These are phyloP conservation scores for Penicillium sp. DNA, from an alignment of 2,329 filamentous ascomycete genomes.

Conservation along the genomic window DNA sequence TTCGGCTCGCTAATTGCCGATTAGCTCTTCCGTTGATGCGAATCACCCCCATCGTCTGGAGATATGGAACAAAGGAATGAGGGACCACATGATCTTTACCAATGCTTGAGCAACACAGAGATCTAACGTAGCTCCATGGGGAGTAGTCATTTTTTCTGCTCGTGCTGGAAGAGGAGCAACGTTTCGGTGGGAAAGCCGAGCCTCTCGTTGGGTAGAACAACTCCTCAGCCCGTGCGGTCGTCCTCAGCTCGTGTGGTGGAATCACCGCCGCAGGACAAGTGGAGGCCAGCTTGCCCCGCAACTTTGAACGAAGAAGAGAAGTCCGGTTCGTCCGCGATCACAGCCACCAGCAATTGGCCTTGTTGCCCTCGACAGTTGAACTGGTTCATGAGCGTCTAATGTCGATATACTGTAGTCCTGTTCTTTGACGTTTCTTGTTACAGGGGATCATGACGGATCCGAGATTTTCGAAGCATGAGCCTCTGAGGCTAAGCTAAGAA, in stretches of 20 bases:
- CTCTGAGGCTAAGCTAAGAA: too few relatives aligned
- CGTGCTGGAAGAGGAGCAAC: neutral
- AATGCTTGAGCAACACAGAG: slow-evolving; percentile 26
- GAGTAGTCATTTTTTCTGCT: slow-evolving; percentile 26
- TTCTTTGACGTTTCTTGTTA: too few relatives aligned
- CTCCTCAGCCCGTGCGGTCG: neutral
- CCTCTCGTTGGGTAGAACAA: slow-evolving; percentile 3
- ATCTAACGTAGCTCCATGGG: slow-evolving; percentile 21
- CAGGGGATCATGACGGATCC: too few relatives aligned
- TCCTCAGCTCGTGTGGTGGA: slow-evolving; percentile 2
- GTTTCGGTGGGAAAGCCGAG: slow-evolving; percentile 5
- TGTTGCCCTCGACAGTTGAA: too few relatives aligned
- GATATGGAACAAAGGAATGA: neutral
- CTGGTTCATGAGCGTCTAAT: too few relatives aligned
- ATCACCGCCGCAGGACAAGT: neutral
- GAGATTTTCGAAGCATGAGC: too few relatives aligned
- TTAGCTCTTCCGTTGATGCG: slow-evolving; percentile 17
- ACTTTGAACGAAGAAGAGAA: too few relatives aligned
- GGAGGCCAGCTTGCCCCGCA: too few relatives aligned
- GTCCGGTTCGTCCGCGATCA: neutral
- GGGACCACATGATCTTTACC: slow-evolving; percentile 16
- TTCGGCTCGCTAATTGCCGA: slow-evolving; percentile 47
- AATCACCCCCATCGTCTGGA: neutral
- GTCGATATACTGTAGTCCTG: too few relatives aligned
- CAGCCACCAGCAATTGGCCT: too few relatives aligned